phyloP scores from a whole-genome alignment of 164 flowering plant genomes.

The Echeveria elegans region DNA sequence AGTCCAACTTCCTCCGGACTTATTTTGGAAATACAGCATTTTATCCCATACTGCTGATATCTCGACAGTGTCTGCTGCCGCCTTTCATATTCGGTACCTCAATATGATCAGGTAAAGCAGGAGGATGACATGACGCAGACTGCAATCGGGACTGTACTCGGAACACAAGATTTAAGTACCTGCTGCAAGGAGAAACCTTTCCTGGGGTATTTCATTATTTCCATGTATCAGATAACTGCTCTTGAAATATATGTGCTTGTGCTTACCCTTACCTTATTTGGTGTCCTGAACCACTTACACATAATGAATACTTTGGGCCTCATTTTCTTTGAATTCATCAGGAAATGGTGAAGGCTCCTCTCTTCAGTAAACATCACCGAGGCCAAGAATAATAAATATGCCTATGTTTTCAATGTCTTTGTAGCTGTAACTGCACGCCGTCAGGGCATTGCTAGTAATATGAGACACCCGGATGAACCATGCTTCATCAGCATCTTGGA shows the following conservation, averaged over 20 bases:
- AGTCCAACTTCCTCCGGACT: no score
- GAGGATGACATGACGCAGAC: constrained; percentile 31
- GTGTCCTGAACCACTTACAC: background rate
- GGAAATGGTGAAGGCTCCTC: constrained; percentile 40
- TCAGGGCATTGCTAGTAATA: constrained; percentile 67
- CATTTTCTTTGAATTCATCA: constrained; percentile 12
- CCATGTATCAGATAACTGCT: constrained; percentile 1
- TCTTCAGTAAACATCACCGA: no score
- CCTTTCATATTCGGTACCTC: background rate
- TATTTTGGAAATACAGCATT: no score
- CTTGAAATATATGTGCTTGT: no score
- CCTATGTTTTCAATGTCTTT: constrained; percentile 61
- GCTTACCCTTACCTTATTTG: no score
- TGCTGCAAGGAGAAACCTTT: constrained; percentile 51
- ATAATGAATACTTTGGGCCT: constrained; percentile 2
- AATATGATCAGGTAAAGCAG: constrained; percentile 18
- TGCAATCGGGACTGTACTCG: constrained; percentile 56
- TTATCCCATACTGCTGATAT: no score
- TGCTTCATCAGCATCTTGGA: background rate
- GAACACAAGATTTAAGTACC: constrained; percentile 66
- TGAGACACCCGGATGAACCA: constrained; percentile 37
- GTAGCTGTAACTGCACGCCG: constrained; percentile 70
- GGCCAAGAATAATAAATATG: constrained; percentile 34
- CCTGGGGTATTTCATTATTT: constrained; percentile 53
- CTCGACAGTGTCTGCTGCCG: no score